A percentile compares a stretch with the other conserved stretches of the same genome.
These are phyloP conservation scores for Euphorbia pulcherrima DNA, from an alignment of 345 rosid genomes.

Conservation along the genomic window DNA sequence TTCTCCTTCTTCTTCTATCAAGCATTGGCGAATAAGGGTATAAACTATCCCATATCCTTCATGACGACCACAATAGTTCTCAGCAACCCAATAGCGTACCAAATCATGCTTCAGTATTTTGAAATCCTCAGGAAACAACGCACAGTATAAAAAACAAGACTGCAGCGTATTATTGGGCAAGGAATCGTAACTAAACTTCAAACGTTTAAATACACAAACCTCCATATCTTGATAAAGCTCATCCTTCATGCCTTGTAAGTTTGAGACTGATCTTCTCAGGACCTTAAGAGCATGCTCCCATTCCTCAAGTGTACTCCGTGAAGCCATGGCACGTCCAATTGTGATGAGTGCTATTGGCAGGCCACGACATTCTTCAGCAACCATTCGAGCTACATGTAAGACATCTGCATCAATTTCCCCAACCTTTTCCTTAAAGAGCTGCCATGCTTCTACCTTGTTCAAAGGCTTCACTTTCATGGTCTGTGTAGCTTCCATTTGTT, in stretches of 20 bases:
- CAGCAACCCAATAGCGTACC: neutral
- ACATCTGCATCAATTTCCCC: neutral
- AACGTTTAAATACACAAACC: neutral
- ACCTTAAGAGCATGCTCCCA: conserved; percentile 12
- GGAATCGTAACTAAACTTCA: neutral
- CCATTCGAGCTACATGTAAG: neutral
- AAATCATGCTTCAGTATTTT: neutral
- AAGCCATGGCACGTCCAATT: conserved; percentile 15
- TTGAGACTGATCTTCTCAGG: neutral
- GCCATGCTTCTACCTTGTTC: neutral
- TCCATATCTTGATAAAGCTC: neutral
- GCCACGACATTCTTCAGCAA: conserved; percentile 10
- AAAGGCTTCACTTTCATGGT: neutral
- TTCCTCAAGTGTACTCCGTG: neutral
- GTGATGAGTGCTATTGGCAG: conserved; percentile 22
- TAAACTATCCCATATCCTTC: neutral
- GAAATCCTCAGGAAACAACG: neutral
- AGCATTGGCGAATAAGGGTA: neutral
- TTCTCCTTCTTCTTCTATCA: conserved; percentile 15
- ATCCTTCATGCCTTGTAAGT: conserved; percentile 2
- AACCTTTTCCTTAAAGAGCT: neutral
- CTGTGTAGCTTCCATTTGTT: neutral
- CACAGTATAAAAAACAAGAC: neutral
- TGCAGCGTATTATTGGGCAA: neutral
- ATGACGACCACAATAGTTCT: neutral